phyloP scores from a whole-genome alignment of 2,329 filamentous ascomycete species.

The Alternaria incomplexa region DNA sequence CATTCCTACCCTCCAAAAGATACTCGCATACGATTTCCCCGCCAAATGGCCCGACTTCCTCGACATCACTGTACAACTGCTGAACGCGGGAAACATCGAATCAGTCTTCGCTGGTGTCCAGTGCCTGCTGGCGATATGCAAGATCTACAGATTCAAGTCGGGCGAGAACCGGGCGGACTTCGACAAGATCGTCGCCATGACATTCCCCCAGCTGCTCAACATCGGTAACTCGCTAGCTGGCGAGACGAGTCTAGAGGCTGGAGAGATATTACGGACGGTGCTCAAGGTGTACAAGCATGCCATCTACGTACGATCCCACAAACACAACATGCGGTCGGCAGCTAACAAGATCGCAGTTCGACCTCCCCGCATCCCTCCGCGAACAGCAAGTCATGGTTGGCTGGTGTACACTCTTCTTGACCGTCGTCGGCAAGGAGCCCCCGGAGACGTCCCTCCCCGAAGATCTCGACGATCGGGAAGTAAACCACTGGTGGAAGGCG shows the following conservation, averaged over 20 bases:
- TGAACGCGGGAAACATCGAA: conserved; percentile 83
- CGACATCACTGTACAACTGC: conserved; percentile 86
- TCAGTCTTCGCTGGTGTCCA: conserved; percentile 93
- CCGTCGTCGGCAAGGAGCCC: conserved; percentile 83
- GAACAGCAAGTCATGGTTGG: conserved; percentile 84
- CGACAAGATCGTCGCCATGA: conserved; percentile 89
- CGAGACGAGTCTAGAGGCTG: conserved; percentile 91
- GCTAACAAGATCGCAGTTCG: conserved; percentile 67
- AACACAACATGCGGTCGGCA: conserved; percentile 10
- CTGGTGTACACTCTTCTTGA: conserved; percentile 95
- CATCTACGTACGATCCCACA: conserved; percentile 74
- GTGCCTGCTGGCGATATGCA: conserved; percentile 91
- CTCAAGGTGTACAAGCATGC: conserved; percentile 98
- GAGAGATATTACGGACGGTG: conserved; percentile 93
- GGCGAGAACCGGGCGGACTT: conserved; percentile 85
- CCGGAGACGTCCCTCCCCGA: conserved; percentile 81
- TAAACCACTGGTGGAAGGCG: conserved; percentile 98
- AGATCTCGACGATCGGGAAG: conserved; percentile 82
- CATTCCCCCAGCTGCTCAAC: conserved; percentile 83
- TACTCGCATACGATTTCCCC: conserved; percentile 94
- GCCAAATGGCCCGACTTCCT: conserved; percentile 93
- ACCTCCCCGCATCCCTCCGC: conserved; percentile 78
- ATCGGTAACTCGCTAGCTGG: conserved; percentile 90
- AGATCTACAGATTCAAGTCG: conserved; percentile 92
- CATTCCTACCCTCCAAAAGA: conserved; percentile 92